A percentile compares a stretch with the other conserved stretches of the same genome.
These are phyloP conservation scores for Leishmania tropica DNA, from an alignment of 208 protist species.

Conservation along the genomic window DNA sequence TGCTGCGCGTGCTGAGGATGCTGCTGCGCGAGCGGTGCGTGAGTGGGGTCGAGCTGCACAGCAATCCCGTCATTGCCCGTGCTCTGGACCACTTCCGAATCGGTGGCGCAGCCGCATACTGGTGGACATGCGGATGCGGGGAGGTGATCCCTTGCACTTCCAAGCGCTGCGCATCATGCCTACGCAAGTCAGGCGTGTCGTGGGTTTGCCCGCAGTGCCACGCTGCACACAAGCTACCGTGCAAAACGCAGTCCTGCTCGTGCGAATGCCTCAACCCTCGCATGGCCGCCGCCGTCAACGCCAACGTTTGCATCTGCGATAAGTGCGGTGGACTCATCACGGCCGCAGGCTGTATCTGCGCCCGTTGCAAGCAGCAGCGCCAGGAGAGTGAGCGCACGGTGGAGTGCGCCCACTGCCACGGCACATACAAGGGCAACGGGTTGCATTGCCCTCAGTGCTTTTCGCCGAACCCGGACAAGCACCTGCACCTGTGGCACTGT, in stretches of 20 bases:
- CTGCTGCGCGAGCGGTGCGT: constrained; percentile 35
- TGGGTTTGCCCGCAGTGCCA: constrained; percentile 64
- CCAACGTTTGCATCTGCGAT: constrained; percentile 31
- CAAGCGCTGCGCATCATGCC: constrained; percentile 66
- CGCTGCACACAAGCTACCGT: constrained; percentile 7
- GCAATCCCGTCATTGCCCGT: constrained; percentile 54
- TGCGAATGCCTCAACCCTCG: constrained; percentile 32
- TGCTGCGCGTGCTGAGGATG: constrained; percentile 30
- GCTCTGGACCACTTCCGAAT: constrained; percentile 57
- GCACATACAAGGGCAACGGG: constrained; percentile 34
- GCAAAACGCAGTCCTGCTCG: constrained; percentile 20
- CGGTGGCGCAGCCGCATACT: constrained; percentile 47
- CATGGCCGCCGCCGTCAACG: constrained; percentile 12
- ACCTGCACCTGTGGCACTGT: constrained; percentile 70
- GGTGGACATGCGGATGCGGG: constrained; percentile 82
- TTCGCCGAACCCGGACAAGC: constrained; percentile 31
- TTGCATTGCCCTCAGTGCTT: constrained; percentile 78
- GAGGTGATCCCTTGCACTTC: constrained; percentile 49
- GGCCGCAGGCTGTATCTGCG: constrained; percentile 23
- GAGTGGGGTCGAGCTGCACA: constrained; percentile 48
- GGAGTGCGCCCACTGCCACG: constrained; percentile 42
- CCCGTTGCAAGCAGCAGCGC: constrained; percentile 30
- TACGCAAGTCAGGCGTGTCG: constrained; percentile 41
- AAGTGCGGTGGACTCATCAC: constrained; percentile 48
- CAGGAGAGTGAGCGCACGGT: constrained; percentile 5